Conservation (phyloP, 2,329 filamentous ascomycete species). For the Ascochyta fabae region DNA sequence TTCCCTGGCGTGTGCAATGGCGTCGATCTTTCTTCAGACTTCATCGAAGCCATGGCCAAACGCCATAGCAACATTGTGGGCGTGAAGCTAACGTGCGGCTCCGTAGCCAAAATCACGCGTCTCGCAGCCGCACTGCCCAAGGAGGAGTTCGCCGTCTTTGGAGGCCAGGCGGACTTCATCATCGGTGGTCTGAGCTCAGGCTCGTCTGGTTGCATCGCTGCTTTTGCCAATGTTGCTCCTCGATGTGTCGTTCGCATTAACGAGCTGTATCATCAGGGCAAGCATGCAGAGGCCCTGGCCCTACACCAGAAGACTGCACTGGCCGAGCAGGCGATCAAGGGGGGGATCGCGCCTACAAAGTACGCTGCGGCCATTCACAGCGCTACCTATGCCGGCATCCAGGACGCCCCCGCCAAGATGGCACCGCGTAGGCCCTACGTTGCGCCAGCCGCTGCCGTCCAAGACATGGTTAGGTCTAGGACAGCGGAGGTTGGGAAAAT, state of each 20-base stretch:
- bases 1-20: slow-evolving; percentile 71
- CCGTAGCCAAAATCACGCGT: slow-evolving; percentile 73
- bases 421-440: slow-evolving; percentile 27
- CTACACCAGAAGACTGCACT: slow-evolving; percentile 67
- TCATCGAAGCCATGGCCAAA: slow-evolving; percentile 62
- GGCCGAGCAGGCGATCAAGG: slow-evolving; percentile 69
- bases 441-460: slow-evolving; percentile 17
- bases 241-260: slow-evolving; percentile 64
- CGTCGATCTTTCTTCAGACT: slow-evolving; percentile 70
- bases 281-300: slow-evolving; percentile 61
- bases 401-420: slow-evolving; percentile 22
- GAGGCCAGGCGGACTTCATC: slow-evolving; percentile 75
- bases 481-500: slow-evolving; percentile 31
- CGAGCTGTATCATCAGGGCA: slow-evolving; percentile 62
- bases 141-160: slow-evolving; percentile 68
- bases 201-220: slow-evolving; percentile 61
- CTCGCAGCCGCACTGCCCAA: slow-evolving; percentile 60
- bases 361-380: slow-evolving; percentile 67
- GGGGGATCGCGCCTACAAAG: slow-evolving; percentile 69
- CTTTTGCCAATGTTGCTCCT: slow-evolving; percentile 63
- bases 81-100: slow-evolving; percentile 73
- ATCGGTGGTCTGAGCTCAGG: slow-evolving; percentile 60
- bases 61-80: slow-evolving; percentile 68
- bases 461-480: slow-evolving; percentile 18
- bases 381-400: slow-evolving; percentile 62